Evolutionary conservation across 2,329 filamentous ascomycete species (phyloP), one percentile per base, ranked within the genome.

Genomic region (Colletotrichum acutatum): DNA sequence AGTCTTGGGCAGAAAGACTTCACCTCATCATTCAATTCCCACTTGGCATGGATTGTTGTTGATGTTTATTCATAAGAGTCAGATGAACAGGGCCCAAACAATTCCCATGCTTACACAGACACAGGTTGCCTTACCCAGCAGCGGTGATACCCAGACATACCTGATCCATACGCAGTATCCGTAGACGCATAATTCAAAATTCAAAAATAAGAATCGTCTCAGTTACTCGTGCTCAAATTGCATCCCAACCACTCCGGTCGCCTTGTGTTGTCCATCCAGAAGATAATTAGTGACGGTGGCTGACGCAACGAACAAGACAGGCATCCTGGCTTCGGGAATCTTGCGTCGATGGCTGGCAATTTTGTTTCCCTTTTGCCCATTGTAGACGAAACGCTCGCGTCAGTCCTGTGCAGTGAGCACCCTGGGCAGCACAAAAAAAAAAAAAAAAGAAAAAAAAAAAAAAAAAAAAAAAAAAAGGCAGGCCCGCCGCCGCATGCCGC

Each of bases 221-320:
- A 37, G 12, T 37, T 6, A 37, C 34, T 37, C 12, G 34, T 12
- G 2, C 37, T 42, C 37, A 42, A 42, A 19, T 42, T 42, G 5
- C 37, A 42, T 7, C 37, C 37, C 37, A 19, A 42, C 37, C 14
- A 42, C 37, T 42, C 37, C 16, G 37, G 16, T 42, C 37, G 37
- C 6, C 16, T 42, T 42, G 37, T 42, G 37, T 42, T 42, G 37
- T 6, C 16, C 37, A 42, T 42, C 37, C 37, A 42, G 14, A 42
- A 19, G 37, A 42, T 19, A 19, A 28, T 32, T 30, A 34, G 60
- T 61, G 60, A 72, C 60, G 61, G 60, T 46, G 32, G 54, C 63
- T 72, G 70, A 70, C 54, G 70, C 70, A 70, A 65, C 60, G 49
- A 42, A 42, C 49, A 28, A 62, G 52, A 68, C 60, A 56, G 30